A percentile compares a stretch with the other conserved stretches of the same genome.
Conservation (phyloP, 2,329 filamentous ascomycete genomes). For the Biscogniauxia sp. region DNA sequence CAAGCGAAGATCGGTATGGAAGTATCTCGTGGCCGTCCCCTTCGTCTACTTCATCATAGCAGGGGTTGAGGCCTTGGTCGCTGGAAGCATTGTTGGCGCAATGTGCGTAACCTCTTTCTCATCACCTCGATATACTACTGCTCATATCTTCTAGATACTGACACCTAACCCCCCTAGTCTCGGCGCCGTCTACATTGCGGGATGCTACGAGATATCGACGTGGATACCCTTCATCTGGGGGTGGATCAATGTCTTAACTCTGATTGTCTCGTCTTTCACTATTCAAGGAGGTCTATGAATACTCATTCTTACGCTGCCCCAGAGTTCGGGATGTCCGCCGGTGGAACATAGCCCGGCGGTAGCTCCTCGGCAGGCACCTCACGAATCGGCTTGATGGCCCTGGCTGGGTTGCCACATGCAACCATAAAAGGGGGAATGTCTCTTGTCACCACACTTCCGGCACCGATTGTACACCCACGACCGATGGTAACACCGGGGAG, state of each 20-base stretch:
- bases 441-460: conserved; percentile 81
- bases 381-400: conserved; percentile 43
- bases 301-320: conserved; percentile 3
- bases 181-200: conserved; percentile 76
- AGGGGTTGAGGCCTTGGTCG: conserved; percentile 72
- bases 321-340: conserved; percentile 19
- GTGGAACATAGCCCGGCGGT: conserved; percentile 21
- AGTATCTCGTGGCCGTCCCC: conserved; percentile 69
- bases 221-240: conserved; percentile 93
- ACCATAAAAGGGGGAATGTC: conserved; percentile 63
- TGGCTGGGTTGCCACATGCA: conserved; percentile 67
- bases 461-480: conserved; percentile 69
- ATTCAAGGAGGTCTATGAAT: conserved; percentile 80
- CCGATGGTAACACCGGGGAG: conserved; percentile 78
- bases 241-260: conserved; percentile 75
- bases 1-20: conserved; percentile 53
- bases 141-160: conserved; percentile 8
- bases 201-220: conserved; percentile 87
- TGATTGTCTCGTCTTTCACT: conserved; percentile 88
- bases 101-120: conserved; percentile 56
- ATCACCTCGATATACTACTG: not conserved
- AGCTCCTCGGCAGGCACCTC: conserved; percentile 18
- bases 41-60: conserved; percentile 69
- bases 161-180: conserved; percentile 48
- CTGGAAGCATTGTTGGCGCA: conserved; percentile 77